Conservation (phyloP, 139 green algal genomes). For the Chlamydomonas sp. region DNA sequence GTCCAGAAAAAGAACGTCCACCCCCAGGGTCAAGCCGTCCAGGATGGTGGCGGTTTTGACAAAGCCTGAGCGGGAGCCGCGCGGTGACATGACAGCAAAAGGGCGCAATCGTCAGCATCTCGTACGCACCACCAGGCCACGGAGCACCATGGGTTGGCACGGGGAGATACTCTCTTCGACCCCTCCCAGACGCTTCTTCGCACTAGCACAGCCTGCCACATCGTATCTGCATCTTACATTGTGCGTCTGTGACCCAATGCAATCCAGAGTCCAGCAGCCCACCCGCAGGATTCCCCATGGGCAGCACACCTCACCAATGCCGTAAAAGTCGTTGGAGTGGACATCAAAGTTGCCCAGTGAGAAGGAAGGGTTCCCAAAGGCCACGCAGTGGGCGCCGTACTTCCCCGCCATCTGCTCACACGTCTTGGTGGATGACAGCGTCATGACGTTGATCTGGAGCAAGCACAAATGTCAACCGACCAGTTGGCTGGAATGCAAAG, state of each 20-base stretch:
- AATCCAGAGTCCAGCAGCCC: no score
- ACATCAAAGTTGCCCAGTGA: slow-evolving; percentile 25
- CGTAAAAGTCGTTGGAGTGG: slow-evolving; percentile 32
- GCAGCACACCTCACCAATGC: slow-evolving; percentile 7
- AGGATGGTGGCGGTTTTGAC: slow-evolving; percentile 29
- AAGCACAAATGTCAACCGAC: no score
- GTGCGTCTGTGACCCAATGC: no score
- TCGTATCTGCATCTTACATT: no score
- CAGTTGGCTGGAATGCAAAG: no score
- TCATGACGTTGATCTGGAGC: no score
- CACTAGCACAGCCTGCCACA: no score
- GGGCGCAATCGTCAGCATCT: neutral
- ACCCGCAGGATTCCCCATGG: neutral
- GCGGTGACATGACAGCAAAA: neutral
- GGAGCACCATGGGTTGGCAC: no score
- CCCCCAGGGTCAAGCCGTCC: slow-evolving; percentile 27
- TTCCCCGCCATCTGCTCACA: neutral
- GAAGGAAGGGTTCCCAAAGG: slow-evolving; percentile 4
- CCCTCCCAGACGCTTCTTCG: no score
- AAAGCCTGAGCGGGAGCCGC: slow-evolving; percentile 1
- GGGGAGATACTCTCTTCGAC: no score
- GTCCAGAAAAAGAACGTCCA: slow-evolving; percentile 32
- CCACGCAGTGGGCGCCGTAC: slow-evolving; percentile 11
- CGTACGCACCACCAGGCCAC: no score
- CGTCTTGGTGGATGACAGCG: neutral